Conservation (phyloP, 495 filamentous ascomycete species). For the Penicillium chermesinum region DNA sequence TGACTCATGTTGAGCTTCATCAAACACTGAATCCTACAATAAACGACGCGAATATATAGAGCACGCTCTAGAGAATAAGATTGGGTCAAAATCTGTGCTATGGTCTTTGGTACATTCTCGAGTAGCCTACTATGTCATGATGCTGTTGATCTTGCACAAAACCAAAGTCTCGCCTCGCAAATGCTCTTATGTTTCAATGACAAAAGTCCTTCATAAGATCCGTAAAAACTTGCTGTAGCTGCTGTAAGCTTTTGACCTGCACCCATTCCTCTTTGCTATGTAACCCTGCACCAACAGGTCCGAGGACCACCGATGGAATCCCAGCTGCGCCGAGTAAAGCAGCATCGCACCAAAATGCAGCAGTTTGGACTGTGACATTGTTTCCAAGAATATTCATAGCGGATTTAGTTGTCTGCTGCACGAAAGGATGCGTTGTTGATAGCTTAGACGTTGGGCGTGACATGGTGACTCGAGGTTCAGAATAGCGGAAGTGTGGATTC, state of each 20-base stretch:
- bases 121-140: too few species aligned
- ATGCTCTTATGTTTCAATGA: constrained; percentile 8
- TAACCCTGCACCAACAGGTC: constrained; percentile 36
- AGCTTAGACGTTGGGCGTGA: constrained; percentile 33
- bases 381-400: constrained; percentile 14
- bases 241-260: constrained; percentile 28
- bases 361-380: constrained; percentile 15
- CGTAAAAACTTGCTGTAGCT: constrained; percentile 21
- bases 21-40: too few species aligned
- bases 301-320: constrained; percentile 39
- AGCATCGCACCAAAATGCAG: constrained; percentile 41
- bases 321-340: constrained; percentile 36
- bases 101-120: too few species aligned
- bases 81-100: too few species aligned
- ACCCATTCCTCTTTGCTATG: constrained; percentile 46
- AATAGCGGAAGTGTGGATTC: constrained; percentile 24
- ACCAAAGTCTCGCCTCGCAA: not conserved
- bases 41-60: too few species aligned
- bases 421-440: constrained; percentile 29
- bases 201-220: constrained; percentile 28
- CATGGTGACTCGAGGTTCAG: constrained; percentile 26
- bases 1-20: too few species aligned
- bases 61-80: too few species aligned
- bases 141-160: too few species aligned
- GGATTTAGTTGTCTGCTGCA: constrained; percentile 18